These are phyloP conservation scores for Trichosporon sp. DNA, from an alignment of 1,284 basidiomycete genomes.

Conservation along the genomic window DNA sequence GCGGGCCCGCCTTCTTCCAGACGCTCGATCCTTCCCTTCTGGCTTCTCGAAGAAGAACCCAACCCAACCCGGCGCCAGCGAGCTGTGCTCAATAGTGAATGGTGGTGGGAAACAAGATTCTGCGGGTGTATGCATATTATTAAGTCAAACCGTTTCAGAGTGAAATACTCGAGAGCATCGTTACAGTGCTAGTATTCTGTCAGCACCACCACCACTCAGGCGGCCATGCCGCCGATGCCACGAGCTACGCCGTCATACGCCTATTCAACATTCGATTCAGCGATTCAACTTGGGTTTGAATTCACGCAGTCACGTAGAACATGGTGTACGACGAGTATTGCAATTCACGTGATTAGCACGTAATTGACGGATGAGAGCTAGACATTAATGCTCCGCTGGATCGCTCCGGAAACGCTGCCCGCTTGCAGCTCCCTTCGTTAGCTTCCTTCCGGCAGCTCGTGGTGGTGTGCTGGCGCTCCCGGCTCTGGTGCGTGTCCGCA, in stretches of 20 bases:
- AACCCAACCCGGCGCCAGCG: background rate
- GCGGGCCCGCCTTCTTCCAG: no score
- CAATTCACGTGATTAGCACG: background rate
- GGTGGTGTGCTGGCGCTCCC: no score
- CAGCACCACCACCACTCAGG: background rate
- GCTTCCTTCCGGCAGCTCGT: no score
- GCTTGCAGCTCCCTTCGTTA: background rate
- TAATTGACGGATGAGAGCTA: background rate
- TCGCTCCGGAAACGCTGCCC: background rate
- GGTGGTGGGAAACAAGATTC: background rate
- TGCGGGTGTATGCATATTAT: slow-evolving; percentile 1
- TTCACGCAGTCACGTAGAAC: background rate
- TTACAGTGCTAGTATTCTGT: background rate
- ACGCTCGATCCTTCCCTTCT: background rate
- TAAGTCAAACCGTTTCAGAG: background rate
- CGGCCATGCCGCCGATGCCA: background rate
- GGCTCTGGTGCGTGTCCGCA: no score
- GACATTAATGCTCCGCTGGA: background rate
- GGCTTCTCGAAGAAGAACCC: background rate
- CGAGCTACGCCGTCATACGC: background rate
- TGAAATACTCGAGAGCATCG: background rate
- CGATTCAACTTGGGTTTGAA: background rate
- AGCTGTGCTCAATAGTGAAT: background rate
- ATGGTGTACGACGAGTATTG: background rate
- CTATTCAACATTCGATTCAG: background rate